Evolutionary conservation across 495 filamentous ascomycete genomes (phyloP).

Genomic region (Daldinia childiae): DNA sequence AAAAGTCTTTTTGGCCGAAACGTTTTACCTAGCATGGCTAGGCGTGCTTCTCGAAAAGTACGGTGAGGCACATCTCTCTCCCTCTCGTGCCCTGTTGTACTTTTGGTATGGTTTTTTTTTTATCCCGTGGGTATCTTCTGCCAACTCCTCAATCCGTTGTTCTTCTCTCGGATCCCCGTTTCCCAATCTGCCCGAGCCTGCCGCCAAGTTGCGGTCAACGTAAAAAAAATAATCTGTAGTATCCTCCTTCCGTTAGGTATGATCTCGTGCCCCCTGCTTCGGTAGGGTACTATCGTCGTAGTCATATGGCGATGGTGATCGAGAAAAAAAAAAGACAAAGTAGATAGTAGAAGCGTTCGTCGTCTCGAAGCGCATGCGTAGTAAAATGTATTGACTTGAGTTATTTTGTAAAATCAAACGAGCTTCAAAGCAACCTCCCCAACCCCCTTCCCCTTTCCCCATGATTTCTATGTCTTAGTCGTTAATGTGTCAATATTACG

Average conservation of each 20-base stretch:
- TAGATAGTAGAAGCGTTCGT: conserved; percentile 29
- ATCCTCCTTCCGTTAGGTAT: conserved; percentile 11
- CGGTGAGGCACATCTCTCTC: conserved; percentile 16
- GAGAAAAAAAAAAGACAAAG: conserved; percentile 9
- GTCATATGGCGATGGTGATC: conserved; percentile 8
- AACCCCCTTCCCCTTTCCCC: conserved; percentile 21
- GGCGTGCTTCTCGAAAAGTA: conserved; percentile 30
- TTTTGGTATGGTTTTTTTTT: conserved; percentile 10
- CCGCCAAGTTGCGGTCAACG: conserved; percentile 39
- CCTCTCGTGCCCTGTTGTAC: conserved; percentile 9
- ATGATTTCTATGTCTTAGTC: conserved; percentile 39
- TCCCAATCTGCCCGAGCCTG: conserved; percentile 27
- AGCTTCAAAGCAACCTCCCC: conserved; percentile 26
- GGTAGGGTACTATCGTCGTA: conserved; percentile 19
- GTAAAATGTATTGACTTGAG: conserved; percentile 36
- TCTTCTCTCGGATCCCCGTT: conserved; percentile 22
- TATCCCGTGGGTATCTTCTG: conserved; percentile 30
- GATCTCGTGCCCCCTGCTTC: conserved; percentile 10
- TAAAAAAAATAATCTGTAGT: conserved; percentile 13
- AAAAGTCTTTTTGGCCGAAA: conserved; percentile 32
- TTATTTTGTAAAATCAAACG: conserved; percentile 33
- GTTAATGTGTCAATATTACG: conserved; percentile 41
- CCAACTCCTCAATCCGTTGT: conserved; percentile 11
- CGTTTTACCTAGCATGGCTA: conserved; percentile 36
- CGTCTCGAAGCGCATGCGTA: conserved; percentile 30